Evolutionary conservation across 139 green algal species (phyloP).

Genomic region (Chlorella sp.): DNA sequence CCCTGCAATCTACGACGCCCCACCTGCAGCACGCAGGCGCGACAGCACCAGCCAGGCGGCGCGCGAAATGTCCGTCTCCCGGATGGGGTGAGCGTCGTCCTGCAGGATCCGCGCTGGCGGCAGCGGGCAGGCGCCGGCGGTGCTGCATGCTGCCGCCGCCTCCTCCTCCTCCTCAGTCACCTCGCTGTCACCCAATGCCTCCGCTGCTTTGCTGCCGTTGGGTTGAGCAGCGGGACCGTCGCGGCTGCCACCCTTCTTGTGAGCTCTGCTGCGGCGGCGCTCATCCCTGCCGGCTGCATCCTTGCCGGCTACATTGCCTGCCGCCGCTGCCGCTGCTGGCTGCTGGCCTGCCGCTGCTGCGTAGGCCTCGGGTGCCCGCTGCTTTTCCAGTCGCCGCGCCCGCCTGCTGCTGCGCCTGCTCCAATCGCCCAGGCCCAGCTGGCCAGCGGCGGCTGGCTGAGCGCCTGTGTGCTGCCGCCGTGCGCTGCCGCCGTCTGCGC

Average conservation of each 20-base stretch:
- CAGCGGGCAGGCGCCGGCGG: background rate
- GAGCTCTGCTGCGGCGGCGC: background rate
- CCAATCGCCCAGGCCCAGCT: too few relatives aligned
- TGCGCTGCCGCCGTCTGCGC: too few relatives aligned
- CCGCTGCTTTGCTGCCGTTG: background rate
- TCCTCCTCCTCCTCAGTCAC: background rate
- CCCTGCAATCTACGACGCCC: background rate
- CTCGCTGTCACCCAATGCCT: background rate
- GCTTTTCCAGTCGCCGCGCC: too few relatives aligned
- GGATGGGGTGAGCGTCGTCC: conserved; percentile 43
- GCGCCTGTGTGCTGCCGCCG: too few relatives aligned
- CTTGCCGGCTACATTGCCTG: background rate
- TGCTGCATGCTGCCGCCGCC: background rate
- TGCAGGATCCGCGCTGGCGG: conserved; percentile 25
- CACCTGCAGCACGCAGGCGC: conserved; percentile 35
- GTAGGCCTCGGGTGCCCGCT: too few relatives aligned
- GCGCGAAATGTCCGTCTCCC: conserved; percentile 17
- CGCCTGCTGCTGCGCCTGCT: too few relatives aligned
- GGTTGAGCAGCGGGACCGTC: too few relatives aligned
- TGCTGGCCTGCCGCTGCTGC: too few relatives aligned
- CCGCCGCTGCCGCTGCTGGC: too few relatives aligned
- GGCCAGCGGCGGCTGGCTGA: too few relatives aligned
- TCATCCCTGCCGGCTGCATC: background rate
- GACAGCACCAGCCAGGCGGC: conserved; percentile 44
- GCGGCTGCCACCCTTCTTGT: background rate